Evolutionary conservation across 257 asterid genomes (phyloP), one percentile per base, ranked within the genome.

Genomic region (Solanum chiquidenum): DNA sequence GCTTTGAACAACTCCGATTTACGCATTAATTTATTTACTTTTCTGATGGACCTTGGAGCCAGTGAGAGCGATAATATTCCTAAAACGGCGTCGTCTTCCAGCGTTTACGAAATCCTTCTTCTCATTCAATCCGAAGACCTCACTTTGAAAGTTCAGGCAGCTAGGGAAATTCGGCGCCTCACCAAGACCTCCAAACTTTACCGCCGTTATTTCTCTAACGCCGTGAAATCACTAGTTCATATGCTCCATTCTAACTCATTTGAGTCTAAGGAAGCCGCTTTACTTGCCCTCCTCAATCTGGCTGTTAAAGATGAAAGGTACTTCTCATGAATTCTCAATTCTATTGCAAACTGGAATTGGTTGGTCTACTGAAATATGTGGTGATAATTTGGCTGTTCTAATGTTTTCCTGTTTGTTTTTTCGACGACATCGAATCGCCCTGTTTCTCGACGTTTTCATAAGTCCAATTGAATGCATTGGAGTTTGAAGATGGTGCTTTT

Each of bases 291-390:
- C 91, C 98, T 95, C 33, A 96, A 96, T 88, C 97, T 96, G 71
- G 95, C 97, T 89, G 98, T 95, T 84, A 96, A 95, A 77, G 97
- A 95, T 86, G 98, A 95, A 90, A 90, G 86, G 98, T 95, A 91
- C 91, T 95, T 86, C 12, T 42, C 16, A 12, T 33, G 44, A 72
- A 74, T 21, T 35, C 52, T 35, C 18, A 21, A 21, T 74, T 21
- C 49, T 37, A 10, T 37, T 35, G 18, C 31, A 74, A 35, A 9
- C 29, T 35, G 16, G 83, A 74, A 74, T 34, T 74, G 20, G 83
- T 74, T 21, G 31, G 31, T 74, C 82, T 35, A 12, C 62, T 72
- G 2, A 21, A 14, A 64, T 84, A 23, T 84, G 5, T 42, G 7
- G 40, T 64, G 37, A 10, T 35, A 66, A 40, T 71, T 73, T 80